A percentile compares a stretch with the other conserved stretches of the same genome.
Evolutionary conservation across 768 basidiomycete species (phyloP).

Genomic region (Lentinula boryana): DNA sequence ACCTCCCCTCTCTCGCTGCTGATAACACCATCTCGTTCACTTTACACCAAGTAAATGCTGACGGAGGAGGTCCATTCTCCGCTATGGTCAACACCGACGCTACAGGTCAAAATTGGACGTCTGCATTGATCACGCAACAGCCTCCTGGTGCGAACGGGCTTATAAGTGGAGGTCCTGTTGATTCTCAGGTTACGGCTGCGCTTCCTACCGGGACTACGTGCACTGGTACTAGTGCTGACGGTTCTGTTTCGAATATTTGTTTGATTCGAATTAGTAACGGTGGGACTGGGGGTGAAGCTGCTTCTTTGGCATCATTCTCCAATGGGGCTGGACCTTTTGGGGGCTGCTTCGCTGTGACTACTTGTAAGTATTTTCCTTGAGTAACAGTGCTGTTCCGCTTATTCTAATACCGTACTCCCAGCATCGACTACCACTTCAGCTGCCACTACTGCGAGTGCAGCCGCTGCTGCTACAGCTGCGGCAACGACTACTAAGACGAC

Average conservation of each 20-base stretch:
- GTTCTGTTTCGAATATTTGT: conserved; percentile 21
- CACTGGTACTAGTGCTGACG: conserved; percentile 17
- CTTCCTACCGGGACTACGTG: conserved; percentile 28
- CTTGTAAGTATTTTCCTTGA: background rate
- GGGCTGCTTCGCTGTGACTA: conserved; percentile 18
- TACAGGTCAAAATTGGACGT: conserved; percentile 18
- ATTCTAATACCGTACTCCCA: background rate
- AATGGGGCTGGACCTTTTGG: conserved; percentile 26
- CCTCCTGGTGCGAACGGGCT: conserved; percentile 19
- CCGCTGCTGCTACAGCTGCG: background rate
- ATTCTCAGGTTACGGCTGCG: conserved; percentile 18
- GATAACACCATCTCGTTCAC: conserved; percentile 17
- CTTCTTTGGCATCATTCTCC: conserved; percentile 11
- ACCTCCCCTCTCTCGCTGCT: conserved; percentile 17
- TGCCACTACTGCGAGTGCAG: background rate
- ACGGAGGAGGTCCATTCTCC: conserved; percentile 23
- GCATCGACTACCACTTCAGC: conserved; percentile 1
- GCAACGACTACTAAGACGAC: background rate
- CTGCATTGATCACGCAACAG: conserved; percentile 15
- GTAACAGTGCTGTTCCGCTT: background rate
- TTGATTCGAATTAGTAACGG: conserved; percentile 28
- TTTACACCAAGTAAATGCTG: conserved; percentile 23
- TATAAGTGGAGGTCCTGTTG: conserved; percentile 16
- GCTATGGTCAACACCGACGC: conserved; percentile 21
- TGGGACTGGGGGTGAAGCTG: conserved; percentile 10